Evolutionary conservation across 345 rosid genomes (phyloP).

Genomic region (Cochlearia excelsa): DNA sequence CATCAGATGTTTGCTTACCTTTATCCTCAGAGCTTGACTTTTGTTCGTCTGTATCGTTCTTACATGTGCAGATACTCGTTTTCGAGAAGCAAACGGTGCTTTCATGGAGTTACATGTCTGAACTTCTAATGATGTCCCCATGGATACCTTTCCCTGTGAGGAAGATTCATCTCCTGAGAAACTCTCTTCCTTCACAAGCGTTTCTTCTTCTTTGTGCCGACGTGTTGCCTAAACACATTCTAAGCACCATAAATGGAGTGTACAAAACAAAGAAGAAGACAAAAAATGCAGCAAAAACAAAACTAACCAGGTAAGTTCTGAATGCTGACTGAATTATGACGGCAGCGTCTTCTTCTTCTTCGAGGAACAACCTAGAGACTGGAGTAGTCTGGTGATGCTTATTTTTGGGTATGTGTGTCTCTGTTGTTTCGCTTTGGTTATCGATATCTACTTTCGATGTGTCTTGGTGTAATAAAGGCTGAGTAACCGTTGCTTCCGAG

Average conservation of each 20-base stretch:
- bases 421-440: constrained; percentile 34
- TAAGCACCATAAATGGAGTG: neutral
- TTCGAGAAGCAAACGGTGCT: constrained; percentile 42
- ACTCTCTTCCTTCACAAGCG: constrained; percentile 30
- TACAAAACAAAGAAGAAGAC: constrained; percentile 1
- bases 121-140: constrained; percentile 68
- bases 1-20: constrained; percentile 41
- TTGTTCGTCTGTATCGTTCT: constrained; percentile 44
- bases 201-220: constrained; percentile 24
- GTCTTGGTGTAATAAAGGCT: constrained; percentile 11
- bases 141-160: constrained; percentile 47
- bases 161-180: constrained; percentile 32
- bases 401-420: constrained; percentile 19
- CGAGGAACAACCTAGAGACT: constrained; percentile 43
- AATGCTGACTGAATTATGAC: constrained; percentile 69
- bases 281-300: neutral
- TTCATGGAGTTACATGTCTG: constrained; percentile 61
- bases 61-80: constrained; percentile 32
- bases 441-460: constrained; percentile 14
- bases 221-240: constrained; percentile 42
- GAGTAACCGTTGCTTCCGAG: constrained; percentile 39
- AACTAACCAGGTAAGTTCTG: constrained; percentile 55
- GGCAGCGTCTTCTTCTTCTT: constrained; percentile 88
- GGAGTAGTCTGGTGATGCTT: constrained; percentile 46
- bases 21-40: constrained; percentile 48